These are phyloP conservation scores for Hypocreales sp. DNA, from an alignment of 2,329 filamentous ascomycete species.

Conservation along the genomic window DNA sequence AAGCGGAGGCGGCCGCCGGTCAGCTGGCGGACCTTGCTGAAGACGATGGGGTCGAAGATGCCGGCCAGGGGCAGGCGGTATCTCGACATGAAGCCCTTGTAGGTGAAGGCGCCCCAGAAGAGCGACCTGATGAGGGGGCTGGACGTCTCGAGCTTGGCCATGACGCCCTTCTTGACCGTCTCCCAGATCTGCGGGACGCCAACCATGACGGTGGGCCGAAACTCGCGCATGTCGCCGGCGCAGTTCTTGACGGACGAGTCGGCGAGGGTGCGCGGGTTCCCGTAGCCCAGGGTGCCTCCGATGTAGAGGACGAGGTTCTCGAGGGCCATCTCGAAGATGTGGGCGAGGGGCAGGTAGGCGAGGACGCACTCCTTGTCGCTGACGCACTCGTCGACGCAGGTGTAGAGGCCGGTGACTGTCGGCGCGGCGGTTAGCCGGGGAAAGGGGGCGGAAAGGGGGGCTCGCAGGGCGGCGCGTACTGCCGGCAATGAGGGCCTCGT, in stretches of 20 bases:
- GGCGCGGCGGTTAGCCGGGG: background rate
- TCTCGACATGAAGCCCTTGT: conserved; percentile 42
- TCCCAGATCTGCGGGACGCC: conserved; percentile 97
- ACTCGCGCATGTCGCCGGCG: conserved; percentile 83
- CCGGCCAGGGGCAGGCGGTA: conserved; percentile 48
- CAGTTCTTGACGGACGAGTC: conserved; percentile 80
- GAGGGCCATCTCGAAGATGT: conserved; percentile 93
- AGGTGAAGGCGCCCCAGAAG: conserved; percentile 53
- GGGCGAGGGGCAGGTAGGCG: conserved; percentile 84
- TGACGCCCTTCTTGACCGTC: conserved; percentile 87
- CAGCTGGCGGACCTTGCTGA: conserved; percentile 79
- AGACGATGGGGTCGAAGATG: conserved; percentile 69
- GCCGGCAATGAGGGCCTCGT: conserved; percentile 65
- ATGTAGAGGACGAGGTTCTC: conserved; percentile 83
- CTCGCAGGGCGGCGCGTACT: conserved; percentile 22
- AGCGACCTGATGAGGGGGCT: conserved; percentile 57
- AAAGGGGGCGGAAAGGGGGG: background rate
- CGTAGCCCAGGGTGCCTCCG: conserved; percentile 87
- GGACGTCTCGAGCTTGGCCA: conserved; percentile 59
- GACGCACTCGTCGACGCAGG: conserved; percentile 63
- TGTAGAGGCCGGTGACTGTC: conserved; percentile 61
- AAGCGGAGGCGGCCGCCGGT: conserved; percentile 82
- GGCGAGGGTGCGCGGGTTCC: conserved; percentile 75
- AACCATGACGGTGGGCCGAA: conserved; percentile 77
- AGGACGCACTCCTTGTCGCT: conserved; percentile 66